Evolutionary conservation across 163 green algal genomes (phyloP), one percentile per base, ranked within the genome.

Genomic region (Chlamydomonas reinhardtii): DNA sequence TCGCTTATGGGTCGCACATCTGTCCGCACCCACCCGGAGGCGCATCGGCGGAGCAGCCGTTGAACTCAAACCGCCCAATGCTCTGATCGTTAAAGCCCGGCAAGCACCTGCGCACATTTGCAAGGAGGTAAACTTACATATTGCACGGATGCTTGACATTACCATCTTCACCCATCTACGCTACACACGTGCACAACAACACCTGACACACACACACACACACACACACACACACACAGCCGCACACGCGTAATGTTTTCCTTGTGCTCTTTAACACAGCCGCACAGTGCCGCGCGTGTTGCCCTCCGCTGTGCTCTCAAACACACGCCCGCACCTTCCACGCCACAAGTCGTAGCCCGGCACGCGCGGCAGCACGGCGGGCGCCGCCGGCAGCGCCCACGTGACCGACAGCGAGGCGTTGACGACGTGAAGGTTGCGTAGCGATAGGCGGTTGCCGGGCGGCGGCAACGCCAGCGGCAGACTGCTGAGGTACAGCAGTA

Each of bases 381-480:
- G 75, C 35, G 75, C 75, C 24, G 35, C 35, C 12, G 59, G 61
- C 35, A 82, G 75, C 27, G 75, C 75, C 75, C 75, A 82, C 14
- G 24, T 35, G 12, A 82, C 32, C 3, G 22, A 8, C 8, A 70
- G 15, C 20, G n/a, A 73, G 27, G 0, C 3, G 61, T 82, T 52
- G 4, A 37, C 0, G 8, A 62, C 14, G 61, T 62, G 75, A 2
- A 82, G 59, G 75, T 82, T 62, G 24, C 75, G 75, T 22, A 82
- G n/a, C 0, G 61, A 39, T 2, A 82, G 17, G 2, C n/a, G 16
- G 20, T 17, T 64, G 61, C 35, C 75, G 16, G 61, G 75, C 61
- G 61, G 52, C 22, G 24, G 15, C 19, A n/a, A 35, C 29, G 27
- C 75, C 17, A 61, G 27, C 9, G 31, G 34, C 75, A 73, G 24